phyloP scores from a whole-genome alignment of 2,329 filamentous ascomycete genomes.

The Fusarium clavum region DNA sequence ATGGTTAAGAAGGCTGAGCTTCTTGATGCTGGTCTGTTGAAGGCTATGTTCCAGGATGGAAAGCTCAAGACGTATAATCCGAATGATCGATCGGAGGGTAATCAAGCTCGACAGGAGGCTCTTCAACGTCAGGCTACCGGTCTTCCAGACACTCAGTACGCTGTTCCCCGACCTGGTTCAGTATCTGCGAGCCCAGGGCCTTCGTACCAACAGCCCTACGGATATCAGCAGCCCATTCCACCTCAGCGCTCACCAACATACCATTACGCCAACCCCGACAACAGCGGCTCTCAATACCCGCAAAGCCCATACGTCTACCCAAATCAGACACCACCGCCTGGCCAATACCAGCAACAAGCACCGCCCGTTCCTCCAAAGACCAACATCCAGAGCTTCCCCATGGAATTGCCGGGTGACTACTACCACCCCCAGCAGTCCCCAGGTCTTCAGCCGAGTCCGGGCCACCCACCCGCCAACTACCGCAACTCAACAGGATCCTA shows the following conservation, averaged over 20 bases:
- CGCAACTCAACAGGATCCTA: constrained; percentile 43
- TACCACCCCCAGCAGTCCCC: constrained; percentile 56
- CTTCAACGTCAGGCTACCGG: constrained; percentile 51
- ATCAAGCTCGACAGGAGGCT: constrained; percentile 46
- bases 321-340: constrained; percentile 36
- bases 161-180: background rate
- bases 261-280: constrained; percentile 31
- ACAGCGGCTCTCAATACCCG: constrained; percentile 31
- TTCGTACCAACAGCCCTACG: constrained; percentile 43
- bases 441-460: constrained; percentile 42
- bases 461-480: constrained; percentile 32
- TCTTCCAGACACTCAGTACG: constrained; percentile 1
- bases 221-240: constrained; percentile 35
- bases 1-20: constrained; percentile 79
- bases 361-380: constrained; percentile 45
- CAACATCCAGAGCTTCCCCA: constrained; percentile 43
- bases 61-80: constrained; percentile 70
- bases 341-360: constrained; percentile 31
- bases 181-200: constrained; percentile 29
- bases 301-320: constrained; percentile 39
- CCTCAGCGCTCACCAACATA: constrained; percentile 45
- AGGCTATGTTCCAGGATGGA: constrained; percentile 75
- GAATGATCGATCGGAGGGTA: constrained; percentile 58
- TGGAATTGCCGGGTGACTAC: constrained; percentile 64
- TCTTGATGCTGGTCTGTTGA: constrained; percentile 72